Conservation (phyloP, 306 rosid species). For the Cicer judaicum region DNA sequence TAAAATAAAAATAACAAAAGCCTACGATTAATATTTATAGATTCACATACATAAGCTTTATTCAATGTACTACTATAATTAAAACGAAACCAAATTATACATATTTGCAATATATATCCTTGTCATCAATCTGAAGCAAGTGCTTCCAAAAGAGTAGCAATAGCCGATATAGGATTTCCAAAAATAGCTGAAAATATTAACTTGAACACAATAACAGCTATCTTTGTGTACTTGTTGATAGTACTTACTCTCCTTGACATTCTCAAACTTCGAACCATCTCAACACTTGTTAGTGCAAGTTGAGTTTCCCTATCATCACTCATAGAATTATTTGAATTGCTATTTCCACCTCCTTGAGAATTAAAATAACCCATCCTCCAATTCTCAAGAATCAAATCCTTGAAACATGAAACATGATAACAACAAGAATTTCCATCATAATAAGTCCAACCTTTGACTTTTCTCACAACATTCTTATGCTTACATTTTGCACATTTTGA, state of each 20-base stretch:
- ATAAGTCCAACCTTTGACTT: slow-evolving; percentile 53
- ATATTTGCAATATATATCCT: neutral
- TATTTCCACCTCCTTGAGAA: neutral
- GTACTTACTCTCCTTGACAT: slow-evolving; percentile 32
- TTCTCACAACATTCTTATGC: slow-evolving; percentile 35
- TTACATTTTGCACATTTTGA: slow-evolving; percentile 48
- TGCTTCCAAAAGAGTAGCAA: slow-evolving; percentile 45
- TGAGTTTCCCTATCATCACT: slow-evolving; percentile 9
- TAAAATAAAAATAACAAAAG: too few species aligned
- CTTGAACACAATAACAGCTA: slow-evolving; percentile 41
- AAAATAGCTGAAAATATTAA: slow-evolving; percentile 53
- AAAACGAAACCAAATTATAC: too few species aligned
- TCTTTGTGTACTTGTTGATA: slow-evolving; percentile 14
- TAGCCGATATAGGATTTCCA: slow-evolving; percentile 47
- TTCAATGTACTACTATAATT: too few species aligned
- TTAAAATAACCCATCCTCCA: slow-evolving; percentile 47
- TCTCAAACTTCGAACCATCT: slow-evolving; percentile 5
- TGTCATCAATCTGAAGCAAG: slow-evolving; percentile 13
- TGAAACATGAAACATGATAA: slow-evolving; percentile 56
- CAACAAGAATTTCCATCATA: slow-evolving; percentile 21
- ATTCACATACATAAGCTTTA: too few species aligned
- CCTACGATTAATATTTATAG: too few species aligned
- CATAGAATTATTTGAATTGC: neutral
- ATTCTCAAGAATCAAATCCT: slow-evolving; percentile 51
- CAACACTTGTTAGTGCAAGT: slow-evolving; percentile 26